Evolutionary conservation across 2,329 filamentous ascomycete genomes (phyloP).

Genomic region (Xylaria digitata): DNA sequence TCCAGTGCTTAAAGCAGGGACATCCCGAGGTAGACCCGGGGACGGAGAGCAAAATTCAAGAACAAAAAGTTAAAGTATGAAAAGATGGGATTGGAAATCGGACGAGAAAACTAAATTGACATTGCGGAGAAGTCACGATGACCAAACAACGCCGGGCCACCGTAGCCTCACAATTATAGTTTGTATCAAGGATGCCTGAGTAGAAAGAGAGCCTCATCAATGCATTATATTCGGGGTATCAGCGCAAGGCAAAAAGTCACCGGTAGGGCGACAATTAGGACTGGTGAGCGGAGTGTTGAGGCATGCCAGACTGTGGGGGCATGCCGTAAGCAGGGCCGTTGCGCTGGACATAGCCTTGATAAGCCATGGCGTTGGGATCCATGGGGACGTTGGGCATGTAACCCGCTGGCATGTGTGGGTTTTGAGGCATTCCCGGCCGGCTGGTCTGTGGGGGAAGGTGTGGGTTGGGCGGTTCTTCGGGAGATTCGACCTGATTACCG

Average conservation of each 20-base stretch:
- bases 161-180: conserved; percentile 56
- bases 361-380: conserved; percentile 82
- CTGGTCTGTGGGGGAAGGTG: conserved; percentile 76
- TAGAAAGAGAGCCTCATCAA: conserved; percentile 56
- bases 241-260: conserved; percentile 52
- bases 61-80: conserved; percentile 40
- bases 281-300: conserved; percentile 84
- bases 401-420: conserved; percentile 70
- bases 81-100: conserved; percentile 44
- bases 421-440: conserved; percentile 73
- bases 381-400: conserved; percentile 74
- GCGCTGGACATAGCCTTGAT: conserved; percentile 84
- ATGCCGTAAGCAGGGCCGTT: conserved; percentile 77
- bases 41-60: conserved; percentile 33
- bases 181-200: conserved; percentile 50
- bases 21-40: conserved; percentile 19
- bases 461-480: conserved; percentile 84
- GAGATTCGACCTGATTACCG: conserved; percentile 82
- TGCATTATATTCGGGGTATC: conserved; percentile 71
- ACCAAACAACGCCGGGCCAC: conserved; percentile 59
- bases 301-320: conserved; percentile 81
- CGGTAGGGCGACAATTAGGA: conserved; percentile 62
- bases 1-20: conserved; percentile 11
- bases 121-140: conserved; percentile 47
- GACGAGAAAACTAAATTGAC: conserved; percentile 43